Conservation (phyloP, 2,329 filamentous ascomycete species). For the Leptographium procerum region DNA sequence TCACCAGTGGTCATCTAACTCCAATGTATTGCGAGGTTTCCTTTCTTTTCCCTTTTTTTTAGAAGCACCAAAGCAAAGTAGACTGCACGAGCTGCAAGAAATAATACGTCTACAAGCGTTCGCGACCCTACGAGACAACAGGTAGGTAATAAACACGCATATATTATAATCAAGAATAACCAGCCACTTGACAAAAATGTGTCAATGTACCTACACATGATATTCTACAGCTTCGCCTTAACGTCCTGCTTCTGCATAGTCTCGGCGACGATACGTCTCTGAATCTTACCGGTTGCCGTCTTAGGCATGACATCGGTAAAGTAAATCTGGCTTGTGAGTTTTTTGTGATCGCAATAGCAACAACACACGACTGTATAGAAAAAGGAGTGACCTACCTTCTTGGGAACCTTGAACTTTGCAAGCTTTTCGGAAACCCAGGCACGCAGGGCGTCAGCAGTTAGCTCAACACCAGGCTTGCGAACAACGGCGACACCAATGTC, state of each 20-base stretch:
- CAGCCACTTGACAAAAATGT: not conserved
- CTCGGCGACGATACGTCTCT: slow-evolving; percentile 75
- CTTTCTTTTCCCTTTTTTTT: too few species aligned
- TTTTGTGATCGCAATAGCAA: too few species aligned
- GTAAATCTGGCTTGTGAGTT: slow-evolving; percentile 45
- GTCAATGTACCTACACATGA: not conserved
- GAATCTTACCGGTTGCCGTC: slow-evolving; percentile 85
- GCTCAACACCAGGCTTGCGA: slow-evolving; percentile 50
- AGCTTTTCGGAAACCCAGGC: slow-evolving; percentile 57
- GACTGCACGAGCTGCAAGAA: too few species aligned
- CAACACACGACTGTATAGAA: not conserved
- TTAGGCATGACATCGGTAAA: slow-evolving; percentile 80
- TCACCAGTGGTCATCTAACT: too few species aligned
- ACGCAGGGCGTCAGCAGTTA: slow-evolving; percentile 50
- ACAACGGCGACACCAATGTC: slow-evolving; percentile 70
- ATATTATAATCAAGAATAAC: not conserved
- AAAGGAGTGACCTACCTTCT: slow-evolving; percentile 45
- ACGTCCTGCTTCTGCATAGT: slow-evolving; percentile 63
- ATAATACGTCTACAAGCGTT: too few species aligned
- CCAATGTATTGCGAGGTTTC: too few species aligned
- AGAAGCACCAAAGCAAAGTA: too few species aligned
- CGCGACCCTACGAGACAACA: too few species aligned
- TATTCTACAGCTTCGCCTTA: slow-evolving; percentile 41
- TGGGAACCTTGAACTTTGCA: slow-evolving; percentile 77
- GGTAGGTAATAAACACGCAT: not conserved